Conservation (phyloP, 140 eudicot genomes). For the Stevia rebaudiana region DNA sequence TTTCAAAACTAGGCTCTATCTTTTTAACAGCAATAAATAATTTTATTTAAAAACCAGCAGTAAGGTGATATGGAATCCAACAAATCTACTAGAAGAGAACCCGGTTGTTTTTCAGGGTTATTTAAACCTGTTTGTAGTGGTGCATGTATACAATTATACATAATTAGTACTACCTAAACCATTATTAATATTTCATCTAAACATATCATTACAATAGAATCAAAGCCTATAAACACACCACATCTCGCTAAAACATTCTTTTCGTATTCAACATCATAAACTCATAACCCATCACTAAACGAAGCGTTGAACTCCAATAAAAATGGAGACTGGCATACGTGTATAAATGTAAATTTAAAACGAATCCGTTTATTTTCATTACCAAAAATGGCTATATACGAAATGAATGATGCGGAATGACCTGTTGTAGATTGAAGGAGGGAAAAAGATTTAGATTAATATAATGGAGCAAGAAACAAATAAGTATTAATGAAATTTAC, state of each 20-base stretch:
- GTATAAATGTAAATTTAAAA: background rate
- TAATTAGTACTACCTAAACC: background rate
- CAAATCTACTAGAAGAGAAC: no score
- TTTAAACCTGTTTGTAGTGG: background rate
- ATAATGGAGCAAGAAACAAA: background rate
- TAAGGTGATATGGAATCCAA: no score
- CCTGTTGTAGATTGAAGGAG: background rate
- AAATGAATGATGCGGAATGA: background rate
- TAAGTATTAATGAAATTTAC: constrained; percentile 12
- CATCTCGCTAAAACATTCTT: background rate
- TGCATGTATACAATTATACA: background rate
- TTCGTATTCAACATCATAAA: background rate
- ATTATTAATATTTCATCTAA: background rate
- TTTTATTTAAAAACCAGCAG: no score
- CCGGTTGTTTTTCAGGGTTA: no score
- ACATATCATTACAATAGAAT: background rate
- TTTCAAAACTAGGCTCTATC: no score
- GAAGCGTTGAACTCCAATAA: background rate
- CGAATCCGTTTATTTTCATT: background rate
- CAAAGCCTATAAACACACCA: background rate
- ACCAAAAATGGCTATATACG: background rate
- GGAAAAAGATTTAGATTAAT: background rate
- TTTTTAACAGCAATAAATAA: no score
- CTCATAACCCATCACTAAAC: background rate
- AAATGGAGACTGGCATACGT: constrained; percentile 1